Conservation (phyloP, 495 filamentous ascomycete species). For the Viridothelium virens region DNA sequence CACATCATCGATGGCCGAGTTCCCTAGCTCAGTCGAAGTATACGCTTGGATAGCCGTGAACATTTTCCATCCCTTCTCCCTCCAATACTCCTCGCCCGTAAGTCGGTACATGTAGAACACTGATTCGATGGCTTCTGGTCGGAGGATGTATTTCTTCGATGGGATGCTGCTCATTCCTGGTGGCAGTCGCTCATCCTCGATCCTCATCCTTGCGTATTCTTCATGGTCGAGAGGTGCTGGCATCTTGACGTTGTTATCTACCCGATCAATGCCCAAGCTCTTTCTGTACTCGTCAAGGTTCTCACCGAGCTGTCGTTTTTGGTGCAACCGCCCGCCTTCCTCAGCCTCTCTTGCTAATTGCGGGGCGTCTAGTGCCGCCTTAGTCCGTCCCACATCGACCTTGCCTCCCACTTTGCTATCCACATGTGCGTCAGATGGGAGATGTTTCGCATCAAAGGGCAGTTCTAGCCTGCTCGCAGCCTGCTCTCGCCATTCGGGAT, state of each 20-base stretch:
- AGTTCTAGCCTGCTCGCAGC: background rate
- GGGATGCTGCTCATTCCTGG: constrained; percentile 56
- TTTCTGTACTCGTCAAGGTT: background rate
- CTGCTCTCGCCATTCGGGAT: constrained; percentile 6
- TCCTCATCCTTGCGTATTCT: constrained; percentile 53
- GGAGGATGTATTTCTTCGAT: constrained; percentile 63
- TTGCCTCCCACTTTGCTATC: constrained; percentile 6
- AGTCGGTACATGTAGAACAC: constrained; percentile 95
- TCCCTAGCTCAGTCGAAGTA: constrained; percentile 58
- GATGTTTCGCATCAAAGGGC: constrained; percentile 7
- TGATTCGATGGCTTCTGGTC: constrained; percentile 88
- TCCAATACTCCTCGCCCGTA: constrained; percentile 73
- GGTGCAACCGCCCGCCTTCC: constrained; percentile 1
- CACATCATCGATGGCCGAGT: constrained; percentile 71
- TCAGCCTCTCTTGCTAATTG: background rate
- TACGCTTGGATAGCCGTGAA: constrained; percentile 63
- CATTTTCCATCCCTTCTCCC: constrained; percentile 85
- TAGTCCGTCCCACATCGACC: background rate
- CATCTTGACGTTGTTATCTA: constrained; percentile 11
- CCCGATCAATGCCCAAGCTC: background rate
- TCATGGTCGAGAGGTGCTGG: constrained; percentile 49
- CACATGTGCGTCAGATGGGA: background rate
- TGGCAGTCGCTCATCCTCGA: constrained; percentile 56
- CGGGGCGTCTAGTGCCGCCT: background rate
- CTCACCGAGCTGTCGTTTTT: constrained; percentile 11